Evolutionary conservation across 768 basidiomycete genomes (phyloP).

Genomic region (Mycena haematopus): DNA sequence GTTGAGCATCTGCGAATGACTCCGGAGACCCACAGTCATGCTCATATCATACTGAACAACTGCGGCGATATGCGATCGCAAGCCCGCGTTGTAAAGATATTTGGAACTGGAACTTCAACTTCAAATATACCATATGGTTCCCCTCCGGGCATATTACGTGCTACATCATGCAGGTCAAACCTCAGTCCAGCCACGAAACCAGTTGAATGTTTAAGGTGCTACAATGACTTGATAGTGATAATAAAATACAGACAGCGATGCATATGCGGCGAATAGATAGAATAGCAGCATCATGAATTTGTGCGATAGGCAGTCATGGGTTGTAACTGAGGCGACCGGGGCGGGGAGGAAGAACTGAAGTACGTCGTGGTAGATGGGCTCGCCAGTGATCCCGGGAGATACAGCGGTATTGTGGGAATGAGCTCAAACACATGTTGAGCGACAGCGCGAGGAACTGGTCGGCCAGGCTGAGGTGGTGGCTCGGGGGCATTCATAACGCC

Average conservation of each 20-base stretch:
- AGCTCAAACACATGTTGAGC: conserved; percentile 82
- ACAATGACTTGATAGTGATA: conserved; percentile 19
- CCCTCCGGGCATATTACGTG: too few relatives aligned
- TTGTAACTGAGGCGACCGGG: conserved; percentile 25
- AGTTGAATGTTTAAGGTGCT: conserved; percentile 20
- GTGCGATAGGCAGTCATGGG: conserved; percentile 23
- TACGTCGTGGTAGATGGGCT: conserved; percentile 31
- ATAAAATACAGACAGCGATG: conserved; percentile 16
- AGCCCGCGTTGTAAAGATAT: too few relatives aligned
- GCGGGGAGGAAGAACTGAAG: conserved; percentile 27
- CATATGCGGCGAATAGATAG: conserved; percentile 8
- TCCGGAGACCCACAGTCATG: too few relatives aligned
- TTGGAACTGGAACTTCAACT: too few relatives aligned
- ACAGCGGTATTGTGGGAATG: conserved; percentile 76
- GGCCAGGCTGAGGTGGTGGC: conserved; percentile 45
- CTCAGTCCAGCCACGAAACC: background rate
- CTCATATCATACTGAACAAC: too few relatives aligned
- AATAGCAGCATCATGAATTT: conserved; percentile 9
- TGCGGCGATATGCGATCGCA: too few relatives aligned
- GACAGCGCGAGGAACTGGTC: conserved; percentile 52
- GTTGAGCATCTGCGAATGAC: too few relatives aligned
- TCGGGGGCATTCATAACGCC: conserved; percentile 79
- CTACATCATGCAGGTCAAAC: too few relatives aligned
- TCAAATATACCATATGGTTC: too few relatives aligned
- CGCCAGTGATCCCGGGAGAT: conserved; percentile 50